phyloP scores from a whole-genome alignment of 2,329 filamentous ascomycete species.

The Cercospora nicotianae region DNA sequence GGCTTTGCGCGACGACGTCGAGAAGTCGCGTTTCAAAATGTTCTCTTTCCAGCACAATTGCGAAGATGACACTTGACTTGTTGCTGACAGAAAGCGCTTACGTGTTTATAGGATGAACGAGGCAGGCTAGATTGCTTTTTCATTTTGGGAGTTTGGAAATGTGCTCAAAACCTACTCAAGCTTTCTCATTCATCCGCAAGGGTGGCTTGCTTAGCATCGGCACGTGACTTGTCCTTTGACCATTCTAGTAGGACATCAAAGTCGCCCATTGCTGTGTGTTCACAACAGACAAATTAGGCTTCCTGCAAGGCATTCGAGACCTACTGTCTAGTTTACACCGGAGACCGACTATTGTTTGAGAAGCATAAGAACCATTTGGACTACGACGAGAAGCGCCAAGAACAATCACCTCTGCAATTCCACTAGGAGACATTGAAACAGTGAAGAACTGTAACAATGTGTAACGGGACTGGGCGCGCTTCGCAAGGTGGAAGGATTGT shows the following conservation, averaged over 20 bases:
- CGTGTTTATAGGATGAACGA: background rate
- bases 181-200: slow-evolving; percentile 21
- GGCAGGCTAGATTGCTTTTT: background rate
- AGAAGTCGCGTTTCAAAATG: background rate
- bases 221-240: slow-evolving; percentile 3
- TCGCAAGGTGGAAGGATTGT: slow-evolving; percentile 33
- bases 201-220: background rate
- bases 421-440: too few species aligned
- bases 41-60: background rate
- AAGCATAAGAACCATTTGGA: background rate
- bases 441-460: slow-evolving; percentile 23
- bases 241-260: slow-evolving; percentile 17
- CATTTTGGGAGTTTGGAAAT: slow-evolving; percentile 2
- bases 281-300: background rate
- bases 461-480: slow-evolving; percentile 27
- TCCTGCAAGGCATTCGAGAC: background rate
- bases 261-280: background rate
- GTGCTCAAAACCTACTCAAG: slow-evolving; percentile 16
- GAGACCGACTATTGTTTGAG: background rate
- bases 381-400: background rate
- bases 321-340: background rate
- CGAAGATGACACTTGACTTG: background rate
- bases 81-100: background rate
- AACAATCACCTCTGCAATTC: too few species aligned
- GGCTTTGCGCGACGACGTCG: background rate